These are phyloP conservation scores for Acarospora socialis DNA, from an alignment of 2,329 filamentous ascomycete genomes.

Conservation along the genomic window DNA sequence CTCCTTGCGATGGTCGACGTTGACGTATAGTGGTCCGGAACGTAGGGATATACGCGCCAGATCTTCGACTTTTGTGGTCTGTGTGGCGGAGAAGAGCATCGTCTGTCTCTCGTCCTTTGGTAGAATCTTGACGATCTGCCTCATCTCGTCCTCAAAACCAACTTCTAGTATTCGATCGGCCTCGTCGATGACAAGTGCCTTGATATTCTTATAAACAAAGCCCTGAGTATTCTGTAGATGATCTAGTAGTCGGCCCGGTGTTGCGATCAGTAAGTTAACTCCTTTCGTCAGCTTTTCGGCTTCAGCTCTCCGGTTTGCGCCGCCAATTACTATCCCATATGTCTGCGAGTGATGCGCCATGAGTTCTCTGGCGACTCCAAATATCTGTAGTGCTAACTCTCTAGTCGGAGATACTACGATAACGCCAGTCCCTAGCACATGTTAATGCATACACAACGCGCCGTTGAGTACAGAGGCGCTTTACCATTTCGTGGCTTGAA, in stretches of 20 bases:
- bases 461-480: conserved; percentile 4
- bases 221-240: conserved; percentile 84
- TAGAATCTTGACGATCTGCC: conserved; percentile 87
- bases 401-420: conserved; percentile 87
- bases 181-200: conserved; percentile 87
- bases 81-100: conserved; percentile 96
- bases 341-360: conserved; percentile 91
- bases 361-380: conserved; percentile 83
- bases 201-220: conserved; percentile 85
- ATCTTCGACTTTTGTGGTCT: conserved; percentile 97
- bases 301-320: conserved; percentile 79
- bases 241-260: conserved; percentile 81
- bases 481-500: conserved; percentile 85
- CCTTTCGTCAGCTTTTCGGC: conserved; percentile 89
- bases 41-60: conserved; percentile 85
- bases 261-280: conserved; percentile 87
- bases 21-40: conserved; percentile 87
- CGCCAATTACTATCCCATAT: conserved; percentile 90
- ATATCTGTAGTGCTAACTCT: conserved; percentile 90
- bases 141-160: conserved; percentile 97
- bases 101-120: conserved; percentile 79
- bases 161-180: conserved; percentile 91
- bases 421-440: conserved; percentile 54
- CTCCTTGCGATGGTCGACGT: conserved; percentile 81
- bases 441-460: background rate